These are phyloP conservation scores for Pythium graminicola DNA, from an alignment of 352 stramenopile genomes.

Conservation along the genomic window DNA sequence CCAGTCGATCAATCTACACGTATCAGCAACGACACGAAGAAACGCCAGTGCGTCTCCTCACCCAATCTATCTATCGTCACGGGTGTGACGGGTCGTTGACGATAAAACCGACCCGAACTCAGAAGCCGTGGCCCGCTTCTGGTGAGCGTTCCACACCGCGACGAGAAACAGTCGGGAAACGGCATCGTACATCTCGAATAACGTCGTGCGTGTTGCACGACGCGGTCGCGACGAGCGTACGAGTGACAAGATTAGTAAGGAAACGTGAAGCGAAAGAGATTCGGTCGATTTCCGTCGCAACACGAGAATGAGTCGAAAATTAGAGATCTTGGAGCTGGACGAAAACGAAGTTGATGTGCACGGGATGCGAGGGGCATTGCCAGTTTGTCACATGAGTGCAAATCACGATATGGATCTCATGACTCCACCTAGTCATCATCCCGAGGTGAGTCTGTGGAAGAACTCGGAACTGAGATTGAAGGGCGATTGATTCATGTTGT, in stretches of 20 bases:
- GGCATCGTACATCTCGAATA: slow-evolving; percentile 3
- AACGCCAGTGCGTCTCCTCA: slow-evolving; percentile 12
- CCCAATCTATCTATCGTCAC: not conserved
- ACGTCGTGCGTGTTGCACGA: not conserved
- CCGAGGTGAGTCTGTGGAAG: slow-evolving; percentile 5
- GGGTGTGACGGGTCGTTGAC: slow-evolving; percentile 1
- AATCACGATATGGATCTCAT: slow-evolving; percentile 32
- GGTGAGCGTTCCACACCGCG: slow-evolving; percentile 18
- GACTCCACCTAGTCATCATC: slow-evolving; percentile 9
- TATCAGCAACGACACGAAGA: not conserved
- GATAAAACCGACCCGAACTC: slow-evolving; percentile 1
- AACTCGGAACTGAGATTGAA: not conserved
- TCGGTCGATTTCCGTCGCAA: too few species aligned
- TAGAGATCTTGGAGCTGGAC: slow-evolving; percentile 55
- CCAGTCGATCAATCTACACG: not conserved
- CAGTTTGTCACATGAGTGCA: slow-evolving; percentile 15
- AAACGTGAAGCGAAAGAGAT: not conserved
- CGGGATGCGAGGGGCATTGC: slow-evolving; percentile 26
- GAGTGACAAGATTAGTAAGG: not conserved
- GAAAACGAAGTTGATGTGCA: slow-evolving; percentile 32
- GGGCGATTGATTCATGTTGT: not conserved
- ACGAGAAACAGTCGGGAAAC: slow-evolving; percentile 27
- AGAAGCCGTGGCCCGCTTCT: too few species aligned
- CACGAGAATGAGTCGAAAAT: slow-evolving; percentile 54
- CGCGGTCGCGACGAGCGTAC: not conserved